A percentile compares a stretch with the other conserved stretches of the same genome.
Evolutionary conservation across 495 filamentous ascomycete genomes (phyloP).

Genomic region (Thermochaetoides thermophila): DNA sequence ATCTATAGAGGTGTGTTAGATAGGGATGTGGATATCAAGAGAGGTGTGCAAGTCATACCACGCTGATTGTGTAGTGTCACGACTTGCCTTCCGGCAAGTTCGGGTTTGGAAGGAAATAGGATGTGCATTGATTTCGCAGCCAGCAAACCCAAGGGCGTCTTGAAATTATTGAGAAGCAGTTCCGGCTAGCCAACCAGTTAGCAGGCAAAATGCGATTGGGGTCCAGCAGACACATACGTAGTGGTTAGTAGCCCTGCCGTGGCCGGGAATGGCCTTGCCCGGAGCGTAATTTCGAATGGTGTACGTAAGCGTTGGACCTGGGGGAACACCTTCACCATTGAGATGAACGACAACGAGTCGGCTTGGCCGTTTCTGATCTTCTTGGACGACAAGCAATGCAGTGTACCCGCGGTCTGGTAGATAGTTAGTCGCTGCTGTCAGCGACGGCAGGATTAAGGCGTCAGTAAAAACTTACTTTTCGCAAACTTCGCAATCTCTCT

Average conservation of each 20-base stretch:
- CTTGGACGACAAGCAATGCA: slow-evolving; percentile 62
- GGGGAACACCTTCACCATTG: slow-evolving; percentile 31
- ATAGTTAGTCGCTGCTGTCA: not conserved
- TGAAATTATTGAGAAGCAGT: slow-evolving; percentile 88
- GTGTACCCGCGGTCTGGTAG: slow-evolving; percentile 54
- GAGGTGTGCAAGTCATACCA: slow-evolving; percentile 3
- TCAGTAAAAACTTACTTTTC: slow-evolving; percentile 24
- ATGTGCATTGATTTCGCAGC: slow-evolving; percentile 73
- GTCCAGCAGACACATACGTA: slow-evolving; percentile 22
- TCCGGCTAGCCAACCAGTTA: slow-evolving; percentile 41
- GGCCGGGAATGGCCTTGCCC: slow-evolving; percentile 67
- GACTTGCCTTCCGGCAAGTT: slow-evolving; percentile 71
- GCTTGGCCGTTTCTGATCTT: slow-evolving; percentile 67
- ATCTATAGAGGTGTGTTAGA: slow-evolving; percentile 28
- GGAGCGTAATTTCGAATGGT: slow-evolving; percentile 73
- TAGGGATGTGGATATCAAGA: not conserved
- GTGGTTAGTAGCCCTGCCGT: slow-evolving; percentile 78
- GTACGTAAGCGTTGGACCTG: slow-evolving; percentile 63
- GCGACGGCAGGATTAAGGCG: no score
- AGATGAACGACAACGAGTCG: slow-evolving; percentile 72
- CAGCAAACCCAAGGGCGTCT: slow-evolving; percentile 81
- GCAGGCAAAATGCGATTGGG: not conserved
- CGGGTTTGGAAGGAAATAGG: slow-evolving; percentile 69
- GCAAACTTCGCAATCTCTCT: slow-evolving; percentile 84
- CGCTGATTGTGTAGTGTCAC: slow-evolving; percentile 90